Base-by-base conservation (phyloP, 2,329 filamentous ascomycete species). In the Cadophora malorum region DNA sequence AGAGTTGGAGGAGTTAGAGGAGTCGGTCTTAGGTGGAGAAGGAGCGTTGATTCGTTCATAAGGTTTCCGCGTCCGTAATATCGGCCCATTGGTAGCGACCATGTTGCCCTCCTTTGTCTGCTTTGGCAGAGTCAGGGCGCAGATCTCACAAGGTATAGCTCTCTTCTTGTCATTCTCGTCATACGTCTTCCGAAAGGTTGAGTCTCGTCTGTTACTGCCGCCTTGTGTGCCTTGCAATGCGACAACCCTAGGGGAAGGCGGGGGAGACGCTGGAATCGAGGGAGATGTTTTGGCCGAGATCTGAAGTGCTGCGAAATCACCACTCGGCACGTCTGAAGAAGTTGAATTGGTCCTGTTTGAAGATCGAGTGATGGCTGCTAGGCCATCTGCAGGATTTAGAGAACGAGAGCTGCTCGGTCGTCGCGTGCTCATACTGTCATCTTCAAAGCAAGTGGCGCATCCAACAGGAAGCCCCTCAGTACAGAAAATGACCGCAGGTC, bases 401-500 rank as follows among this genome's bases (percentile, higher is more conserved):
- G 75, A 74, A 65, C 69, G 69, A 21, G 73, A 73, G 56, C 75
- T 73, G 50, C 74, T 77, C 4, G 72, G 73, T 68, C 75, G 66
- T 41, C 71, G 70, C 45, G 62, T 67, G 49, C 67, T 70, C n/a
- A 69, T 33, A 58, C 74, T 71, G 31, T 80, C 78, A 53, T 82
- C 81, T 69, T 89, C 85, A 75, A 83, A 86, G 76, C 89, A 91
- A 73, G 83, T 81, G 67, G 81, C 81, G 75, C 89, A 91, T 59
- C 85, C 83, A 14, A 87, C 85, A 1, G 87, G 86, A 16, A 90
- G 79, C 60, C 88, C 88, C 77, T 91, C 88, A 45, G 89, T 91
- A 74, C 90, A 88, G 86, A 91, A 90, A 67, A 91, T 79, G 61
- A 88, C 88, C 58, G 88, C 91, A 60, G 89, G 89, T 70, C 89